Evolutionary conservation across 768 basidiomycete species (phyloP).

Genomic region (Tubosaeta brunneosetosa): DNA sequence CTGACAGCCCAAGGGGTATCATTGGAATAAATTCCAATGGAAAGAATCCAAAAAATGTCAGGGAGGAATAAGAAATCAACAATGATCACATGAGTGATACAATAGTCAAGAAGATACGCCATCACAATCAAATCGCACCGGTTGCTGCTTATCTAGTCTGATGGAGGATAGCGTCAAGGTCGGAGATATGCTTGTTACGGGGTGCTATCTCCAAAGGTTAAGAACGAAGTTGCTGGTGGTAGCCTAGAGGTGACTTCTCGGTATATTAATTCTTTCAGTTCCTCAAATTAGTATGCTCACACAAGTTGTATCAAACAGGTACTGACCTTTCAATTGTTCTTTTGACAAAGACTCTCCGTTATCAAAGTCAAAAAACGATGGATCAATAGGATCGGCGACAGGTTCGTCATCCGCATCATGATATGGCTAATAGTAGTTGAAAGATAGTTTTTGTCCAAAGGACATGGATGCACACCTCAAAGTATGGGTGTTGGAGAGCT

Average conservation of each 20-base stretch:
- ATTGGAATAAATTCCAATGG: not conserved
- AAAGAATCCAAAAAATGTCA: not conserved
- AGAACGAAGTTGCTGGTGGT: conserved; percentile 13
- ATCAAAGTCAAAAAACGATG: conserved; percentile 82
- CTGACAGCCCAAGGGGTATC: not conserved
- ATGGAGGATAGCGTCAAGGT: not conserved
- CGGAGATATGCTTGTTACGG: conserved; percentile 1
- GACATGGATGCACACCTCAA: conserved; percentile 49
- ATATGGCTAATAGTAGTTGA: conserved; percentile 54
- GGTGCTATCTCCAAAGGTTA: conserved; percentile 12
- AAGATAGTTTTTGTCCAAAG: not conserved
- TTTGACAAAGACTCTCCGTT: conserved; percentile 59
- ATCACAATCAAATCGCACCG: not conserved
- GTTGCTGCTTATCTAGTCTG: not conserved
- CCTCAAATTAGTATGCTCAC: not conserved
- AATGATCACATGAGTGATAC: not conserved
- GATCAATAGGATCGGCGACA: conserved; percentile 65
- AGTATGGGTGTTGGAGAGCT: conserved; percentile 85
- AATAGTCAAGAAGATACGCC: not conserved
- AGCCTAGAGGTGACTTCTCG: conserved; percentile 39
- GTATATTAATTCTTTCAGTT: conserved; percentile 40
- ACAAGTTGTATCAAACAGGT: not conserved
- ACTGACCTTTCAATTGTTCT: conserved; percentile 63
- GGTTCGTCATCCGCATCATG: conserved; percentile 91
- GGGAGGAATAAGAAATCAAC: not conserved